Base-by-base conservation (phyloP, 768 basidiomycete genomes). In the Termitomyces sp. region DNA sequence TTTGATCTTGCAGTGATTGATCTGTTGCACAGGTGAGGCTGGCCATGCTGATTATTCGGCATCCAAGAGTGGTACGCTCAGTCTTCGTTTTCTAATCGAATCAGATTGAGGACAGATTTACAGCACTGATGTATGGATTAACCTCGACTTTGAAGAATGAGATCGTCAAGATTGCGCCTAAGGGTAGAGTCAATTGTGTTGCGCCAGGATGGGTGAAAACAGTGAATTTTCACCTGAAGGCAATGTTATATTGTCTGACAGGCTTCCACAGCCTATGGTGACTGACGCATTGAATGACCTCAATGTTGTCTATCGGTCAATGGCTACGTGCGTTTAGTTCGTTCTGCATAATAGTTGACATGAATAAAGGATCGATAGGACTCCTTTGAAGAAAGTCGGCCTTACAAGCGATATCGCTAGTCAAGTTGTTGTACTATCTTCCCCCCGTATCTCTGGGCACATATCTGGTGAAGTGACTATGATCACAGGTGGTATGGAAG, bases 401-500 rank as follows among this genome's bases (percentile, higher is more conserved):
- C 73, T 76, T 46, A 82, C 89, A 0, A 70, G 72, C 61, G 90
- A 92, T 62, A 72, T 91, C 36, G 90, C 90, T 0, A 79, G 76
- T 9, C 88, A 91, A 70, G 78, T 92, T 35, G 80, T 81, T 11
- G 60, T 88, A 1, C 68, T 91, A 3, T 81, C 90, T 0, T 90
- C 88, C 0, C 72, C 81, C 9, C 73, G 72, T 11, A 68, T 90
- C 0, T 91, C 89, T 0, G 88, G 90, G 0, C 90, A 91, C 67
- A 79, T 91, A 18, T 82, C 85, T 1, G 90, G 90, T 0, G 83
- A 90, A 65, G 81, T 87, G 7, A 67, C 90, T 33, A 88, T 90
- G 85, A 79, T 91, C 7, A 82, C 84, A 50, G 90, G 90, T 2
- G 90, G 90, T 3, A 90, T 91, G 90, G 90, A 92, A 79, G 90